Conservation (phyloP, 1,284 basidiomycete species). For the Chondrostereum purpureum region DNA sequence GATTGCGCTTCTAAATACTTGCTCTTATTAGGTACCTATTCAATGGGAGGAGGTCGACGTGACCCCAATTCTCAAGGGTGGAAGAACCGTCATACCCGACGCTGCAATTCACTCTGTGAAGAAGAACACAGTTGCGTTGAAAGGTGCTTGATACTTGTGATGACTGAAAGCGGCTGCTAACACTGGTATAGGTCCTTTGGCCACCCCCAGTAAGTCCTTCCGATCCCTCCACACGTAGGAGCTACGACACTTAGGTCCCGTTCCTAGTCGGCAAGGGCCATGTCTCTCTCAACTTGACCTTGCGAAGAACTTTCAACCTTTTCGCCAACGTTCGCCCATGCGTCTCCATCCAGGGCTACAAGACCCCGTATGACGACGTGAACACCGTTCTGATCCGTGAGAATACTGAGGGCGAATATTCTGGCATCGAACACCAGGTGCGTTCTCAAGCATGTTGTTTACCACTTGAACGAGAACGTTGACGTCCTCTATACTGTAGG, state of each 20-base stretch:
- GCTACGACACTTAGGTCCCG: slow-evolving; percentile 10
- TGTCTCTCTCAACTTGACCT: slow-evolving; percentile 95
- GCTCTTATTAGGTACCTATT: slow-evolving; percentile 81
- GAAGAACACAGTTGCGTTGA: slow-evolving; percentile 96
- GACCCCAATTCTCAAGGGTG: slow-evolving; percentile 87
- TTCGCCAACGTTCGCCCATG: slow-evolving; percentile 99
- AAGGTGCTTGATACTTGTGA: slow-evolving; percentile 53
- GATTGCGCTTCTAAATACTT: not conserved
- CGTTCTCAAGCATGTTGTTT: too few species aligned
- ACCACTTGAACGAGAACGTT: too few species aligned
- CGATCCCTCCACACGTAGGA: slow-evolving; percentile 2
- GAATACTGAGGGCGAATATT: slow-evolving; percentile 99
- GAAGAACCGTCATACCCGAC: slow-evolving; percentile 97
- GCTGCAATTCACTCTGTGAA: slow-evolving; percentile 87
- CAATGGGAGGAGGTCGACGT: slow-evolving; percentile 99
- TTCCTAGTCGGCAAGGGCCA: slow-evolving; percentile 94
- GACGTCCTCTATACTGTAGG: too few species aligned
- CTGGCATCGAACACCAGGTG: slow-evolving; percentile 97
- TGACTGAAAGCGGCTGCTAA: slow-evolving; percentile 7
- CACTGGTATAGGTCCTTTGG: slow-evolving; percentile 66
- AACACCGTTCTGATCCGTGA: slow-evolving; percentile 98
- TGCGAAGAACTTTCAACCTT: slow-evolving; percentile 95
- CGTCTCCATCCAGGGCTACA: slow-evolving; percentile 92
- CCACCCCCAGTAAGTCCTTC: slow-evolving; percentile 73
- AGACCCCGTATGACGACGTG: slow-evolving; percentile 98